Percentiles rank a stretch among this genome's conserved stretches.
These are phyloP conservation scores for Xylariomycetidae sp. DNA, from an alignment of 2,329 filamentous ascomycete genomes.

Conservation along the genomic window DNA sequence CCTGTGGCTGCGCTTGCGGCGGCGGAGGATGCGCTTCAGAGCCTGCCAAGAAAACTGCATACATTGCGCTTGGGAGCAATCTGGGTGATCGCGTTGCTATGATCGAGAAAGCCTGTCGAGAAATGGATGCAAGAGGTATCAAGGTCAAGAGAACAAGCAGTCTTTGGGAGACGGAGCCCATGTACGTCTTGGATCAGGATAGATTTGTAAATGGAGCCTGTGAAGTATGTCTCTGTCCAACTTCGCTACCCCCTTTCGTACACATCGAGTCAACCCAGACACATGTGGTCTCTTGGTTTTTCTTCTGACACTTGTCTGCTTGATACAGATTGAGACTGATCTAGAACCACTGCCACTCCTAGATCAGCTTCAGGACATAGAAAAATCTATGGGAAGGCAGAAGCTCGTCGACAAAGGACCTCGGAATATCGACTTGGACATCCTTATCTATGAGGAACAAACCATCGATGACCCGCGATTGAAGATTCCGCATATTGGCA, in stretches of 20 bases:
- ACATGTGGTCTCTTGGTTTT: too few species aligned
- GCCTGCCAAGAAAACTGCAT: constrained; percentile 47
- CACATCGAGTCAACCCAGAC: too few species aligned
- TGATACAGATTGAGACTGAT: constrained; percentile 70
- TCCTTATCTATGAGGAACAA: constrained; percentile 73
- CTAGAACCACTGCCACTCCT: constrained; percentile 72
- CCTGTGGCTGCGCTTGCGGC: constrained; percentile 14
- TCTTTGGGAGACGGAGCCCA: constrained; percentile 91
- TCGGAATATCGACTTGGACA: constrained; percentile 90
- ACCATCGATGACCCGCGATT: constrained; percentile 65
- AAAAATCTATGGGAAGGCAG: constrained; percentile 70
- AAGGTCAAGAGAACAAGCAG: constrained; percentile 75
- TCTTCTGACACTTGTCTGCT: too few species aligned
- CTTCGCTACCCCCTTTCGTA: too few species aligned
- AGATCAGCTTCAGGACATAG: constrained; percentile 78
- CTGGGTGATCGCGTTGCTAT: constrained; percentile 77
- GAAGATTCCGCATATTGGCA: constrained; percentile 77
- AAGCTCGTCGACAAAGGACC: constrained; percentile 92
- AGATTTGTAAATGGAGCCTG: constrained; percentile 89
- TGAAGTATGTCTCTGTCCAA: constrained; percentile 71
- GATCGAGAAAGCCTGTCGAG: constrained; percentile 78
- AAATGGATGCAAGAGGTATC: constrained; percentile 72
- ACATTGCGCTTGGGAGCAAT: constrained; percentile 90
- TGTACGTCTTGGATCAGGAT: constrained; percentile 91
- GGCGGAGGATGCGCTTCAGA: constrained; percentile 19